Evolutionary conservation across 331 rosid genomes (phyloP), one percentile per base, ranked within the genome.

Genomic region (Acacia concinna): DNA sequence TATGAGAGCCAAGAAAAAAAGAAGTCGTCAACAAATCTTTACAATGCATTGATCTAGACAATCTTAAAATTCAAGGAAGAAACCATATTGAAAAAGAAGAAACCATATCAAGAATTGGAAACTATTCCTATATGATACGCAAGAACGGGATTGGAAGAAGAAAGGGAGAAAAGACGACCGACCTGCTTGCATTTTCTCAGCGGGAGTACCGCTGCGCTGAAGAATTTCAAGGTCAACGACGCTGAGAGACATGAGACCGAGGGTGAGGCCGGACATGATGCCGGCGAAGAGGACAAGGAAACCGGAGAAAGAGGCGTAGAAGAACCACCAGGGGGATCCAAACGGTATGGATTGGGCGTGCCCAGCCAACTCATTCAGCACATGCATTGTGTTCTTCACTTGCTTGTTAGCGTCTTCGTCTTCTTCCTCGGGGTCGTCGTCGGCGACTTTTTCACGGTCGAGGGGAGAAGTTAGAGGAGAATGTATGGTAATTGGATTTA

Each of bases 191-290:
- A 78, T 84, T 70, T 91, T 91, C 90, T 96, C 98, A n/a, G 88
- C 4, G 11, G 88, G 83, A 74, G 97, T 82, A 49, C 99, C 99
- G 47, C 99, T 93, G 2, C 97, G 91, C 84, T 90, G 88, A 6
- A 96, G 92, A 77, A 96, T 96, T 84, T 96, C 99, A 38, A 96
- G 97, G 81, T 96, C 99, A 59, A 96, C 99, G 75, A 89, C 92
- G 37, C 97, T 83, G 13, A 96, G 98, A 46, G 98, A 96, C 99
- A 96, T 96, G 79, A 96, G 97, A 3, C 99, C 99, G 6, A 96
- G 96, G 27, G 99, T 96, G 30, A 96, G 79, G 21, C 99, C 99
- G 41, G 99, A 96, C 99, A 96, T 96, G 23, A 96, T 93, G 0
- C 99, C 99, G 13, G 99, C 99, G 70, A 95, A 95, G 63, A 91